A percentile compares a stretch with the other conserved stretches of the same genome.
Conservation (phyloP, 768 basidiomycete species). For the Serendipita indica region DNA sequence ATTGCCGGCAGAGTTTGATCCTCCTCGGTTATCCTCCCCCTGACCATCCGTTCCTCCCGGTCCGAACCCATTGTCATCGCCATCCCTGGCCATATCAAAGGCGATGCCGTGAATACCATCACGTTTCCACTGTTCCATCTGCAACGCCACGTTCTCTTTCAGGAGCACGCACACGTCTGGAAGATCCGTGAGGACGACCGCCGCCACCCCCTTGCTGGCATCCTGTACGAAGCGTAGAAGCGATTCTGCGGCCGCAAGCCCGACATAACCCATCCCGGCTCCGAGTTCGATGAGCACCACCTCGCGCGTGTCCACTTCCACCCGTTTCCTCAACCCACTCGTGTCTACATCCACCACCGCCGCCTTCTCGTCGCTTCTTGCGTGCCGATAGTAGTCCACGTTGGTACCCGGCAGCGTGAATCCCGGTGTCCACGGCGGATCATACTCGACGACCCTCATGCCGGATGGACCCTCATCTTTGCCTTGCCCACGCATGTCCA, state of each 20-base stretch:
- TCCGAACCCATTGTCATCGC: background rate
- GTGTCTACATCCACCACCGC: background rate
- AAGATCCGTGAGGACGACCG: constrained; percentile 54
- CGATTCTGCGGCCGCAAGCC: constrained; percentile 17
- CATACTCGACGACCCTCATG: constrained; percentile 30
- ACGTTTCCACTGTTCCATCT: background rate
- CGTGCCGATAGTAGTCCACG: constrained; percentile 13
- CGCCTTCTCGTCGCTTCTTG: background rate
- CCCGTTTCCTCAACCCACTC: background rate
- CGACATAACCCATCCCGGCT: constrained; percentile 58
- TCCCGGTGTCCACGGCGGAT: constrained; percentile 34
- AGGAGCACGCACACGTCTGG: constrained; percentile 51
- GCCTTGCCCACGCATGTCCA: too few species aligned
- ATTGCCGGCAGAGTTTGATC: background rate
- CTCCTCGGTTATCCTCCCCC: background rate
- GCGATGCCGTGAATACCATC: background rate
- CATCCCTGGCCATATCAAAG: background rate
- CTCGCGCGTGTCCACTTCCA: background rate
- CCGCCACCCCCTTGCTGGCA: constrained; percentile 10
- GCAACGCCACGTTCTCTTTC: constrained; percentile 23
- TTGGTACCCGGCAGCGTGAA: constrained; percentile 9
- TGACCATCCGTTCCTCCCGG: background rate
- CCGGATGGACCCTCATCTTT: background rate
- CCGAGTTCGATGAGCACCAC: constrained; percentile 56
- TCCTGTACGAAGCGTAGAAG: background rate